Base-by-base conservation (phyloP, 441 rosid species). In the Raphanus hybrid region DNA sequence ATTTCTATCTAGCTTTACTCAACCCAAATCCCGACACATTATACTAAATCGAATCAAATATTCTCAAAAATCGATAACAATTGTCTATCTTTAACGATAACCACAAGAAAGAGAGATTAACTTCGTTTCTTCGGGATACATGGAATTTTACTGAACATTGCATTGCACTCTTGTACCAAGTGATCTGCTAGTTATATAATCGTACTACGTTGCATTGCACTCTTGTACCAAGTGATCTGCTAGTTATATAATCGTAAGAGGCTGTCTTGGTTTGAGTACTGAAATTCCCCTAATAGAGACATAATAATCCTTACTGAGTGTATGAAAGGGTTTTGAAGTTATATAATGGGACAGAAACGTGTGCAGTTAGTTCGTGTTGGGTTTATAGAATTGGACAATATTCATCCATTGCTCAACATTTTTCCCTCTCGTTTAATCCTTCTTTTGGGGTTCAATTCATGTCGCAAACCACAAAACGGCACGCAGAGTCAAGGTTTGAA, bases 221-320 rank as follows among this genome's bases (percentile, higher is more conserved):
- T 8, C 8, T 37, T 70, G 26, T 20, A 39, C 66, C 23, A 70
- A 26, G 4, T 6, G 26, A n/a, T 60, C 55, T 14, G 52, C 52
- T 43, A 43, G 14, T 43, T 45, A 45, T 5, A 48, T n/a, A 4
- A n/a, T n/a, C 48, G n/a, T 41, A 41, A 60, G 45, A 15, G 60
- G 45, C 20, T 71, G 16, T 6, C 61, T 35, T 74, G 29, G 70
- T 55, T 65, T 54, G 23, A 16, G 39, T 37, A 54, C 16, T 37
- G 2, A 39, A 55, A 6, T 64, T 1, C 26, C 26, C 26, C 0
- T 23, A 23, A 23, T 23, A 23, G 26, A 23, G 26, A 23, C 26
- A 23, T 23, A 23, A 23, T 23, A 23, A 23, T 23, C 26, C 26
- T 23, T 23, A 23, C 26, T 23, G 26, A 23, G 26, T 23, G 26